phyloP scores from a whole-genome alignment of 1,284 basidiomycete genomes.

The Ustilago loliicola region DNA sequence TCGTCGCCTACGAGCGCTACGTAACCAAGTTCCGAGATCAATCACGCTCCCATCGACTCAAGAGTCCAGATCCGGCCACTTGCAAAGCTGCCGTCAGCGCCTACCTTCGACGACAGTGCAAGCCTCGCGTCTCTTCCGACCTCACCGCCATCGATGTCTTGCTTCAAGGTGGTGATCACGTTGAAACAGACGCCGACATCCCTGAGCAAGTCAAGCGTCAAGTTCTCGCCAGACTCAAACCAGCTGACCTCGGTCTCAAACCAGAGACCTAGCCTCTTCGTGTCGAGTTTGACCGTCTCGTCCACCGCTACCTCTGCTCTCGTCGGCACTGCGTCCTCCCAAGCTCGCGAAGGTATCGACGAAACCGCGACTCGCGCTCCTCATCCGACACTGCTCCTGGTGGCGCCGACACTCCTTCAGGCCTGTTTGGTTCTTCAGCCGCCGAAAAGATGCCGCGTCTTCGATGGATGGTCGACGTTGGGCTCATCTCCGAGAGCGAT shows the following conservation, averaged over 20 bases:
- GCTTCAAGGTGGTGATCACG: constrained; percentile 7
- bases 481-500: constrained; percentile 47
- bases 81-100: constrained; percentile 45
- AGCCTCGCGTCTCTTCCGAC: constrained; percentile 32
- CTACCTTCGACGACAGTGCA: constrained; percentile 35
- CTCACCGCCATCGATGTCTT: constrained; percentile 29
- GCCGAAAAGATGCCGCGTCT: constrained; percentile 40
- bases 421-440: constrained; percentile 12
- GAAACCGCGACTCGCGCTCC: constrained; percentile 29
- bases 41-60: constrained; percentile 33
- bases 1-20: constrained; percentile 58
- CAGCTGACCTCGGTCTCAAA: constrained; percentile 36
- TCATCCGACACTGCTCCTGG: constrained; percentile 24
- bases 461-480: constrained; percentile 58
- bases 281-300: constrained; percentile 45
- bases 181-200: constrained; percentile 13
- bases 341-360: constrained; percentile 13
- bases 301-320: constrained; percentile 46
- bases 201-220: constrained; percentile 24
- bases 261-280: constrained; percentile 46
- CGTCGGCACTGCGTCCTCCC: constrained; percentile 32
- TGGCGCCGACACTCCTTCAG: constrained; percentile 8
- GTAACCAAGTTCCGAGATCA: constrained; percentile 41
- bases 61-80: constrained; percentile 42
- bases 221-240: constrained; percentile 29